Evolutionary conservation across 2,329 filamentous ascomycete species (phyloP), one percentile per base, ranked within the genome.

Genomic region (Trichophyton benhamiae): DNA sequence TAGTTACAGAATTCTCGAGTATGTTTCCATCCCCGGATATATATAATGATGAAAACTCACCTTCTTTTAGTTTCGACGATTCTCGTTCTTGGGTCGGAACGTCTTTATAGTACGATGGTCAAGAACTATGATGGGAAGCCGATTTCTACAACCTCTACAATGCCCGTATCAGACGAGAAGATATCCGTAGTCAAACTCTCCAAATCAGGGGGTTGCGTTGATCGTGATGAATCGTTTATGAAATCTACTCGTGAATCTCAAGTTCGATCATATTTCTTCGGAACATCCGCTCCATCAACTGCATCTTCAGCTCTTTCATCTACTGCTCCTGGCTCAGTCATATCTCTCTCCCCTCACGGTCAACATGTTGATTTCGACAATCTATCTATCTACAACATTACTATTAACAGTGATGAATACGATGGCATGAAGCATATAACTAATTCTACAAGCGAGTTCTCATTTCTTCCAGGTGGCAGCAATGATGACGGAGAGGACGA

Each of bases 201-300:
- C 64, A 91, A 90, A 71, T 95, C 91, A 0, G 88, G 89, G 41
- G 94, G 94, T 25, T 91, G 89, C 42, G 88, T 89, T 1, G 84
- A 89, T 68, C 82, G 89, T 57, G 87, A 91, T 65, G 83, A 86
- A 42, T 71, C 76, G 0, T 95, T 89, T 72, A 84, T 91, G 79
- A 87, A 89, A 68, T 80, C 84, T 15, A 76, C 83, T 3, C 83
- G 88, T 52, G 88, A 95, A 68, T 83, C 87, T 0, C 83, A 88
- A 58, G 91, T 96, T 59, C 87, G 88, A 66, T 87, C 91, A 67
- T 99, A 99, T 74, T 99, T 99, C 77, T 99, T 96, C 71, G 94
- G 94, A 8, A 87, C 88, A 65, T 67, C 73, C 0, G 72, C 74
- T 8, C 71, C 76, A 1, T 73, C 74, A 9, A 74, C 72, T 8